Conservation (phyloP, 352 stramenopile species). For the Pythium myriotylum region DNA sequence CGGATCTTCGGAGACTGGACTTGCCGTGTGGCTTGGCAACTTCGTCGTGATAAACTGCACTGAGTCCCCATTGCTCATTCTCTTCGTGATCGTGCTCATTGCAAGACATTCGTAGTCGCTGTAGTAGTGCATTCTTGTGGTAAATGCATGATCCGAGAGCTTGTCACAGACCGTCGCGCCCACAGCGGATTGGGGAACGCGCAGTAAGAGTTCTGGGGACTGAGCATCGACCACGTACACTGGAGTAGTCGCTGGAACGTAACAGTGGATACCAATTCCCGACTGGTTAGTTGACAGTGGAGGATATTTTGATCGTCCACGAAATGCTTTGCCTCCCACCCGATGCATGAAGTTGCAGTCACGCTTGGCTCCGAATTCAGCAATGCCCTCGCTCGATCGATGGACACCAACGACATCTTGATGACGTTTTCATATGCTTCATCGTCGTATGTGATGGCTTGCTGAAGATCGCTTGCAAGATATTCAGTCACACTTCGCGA, state of each 20-base stretch:
- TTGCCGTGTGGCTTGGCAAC: no score
- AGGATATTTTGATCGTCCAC: constrained; percentile 2
- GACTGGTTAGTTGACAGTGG: constrained; percentile 7
- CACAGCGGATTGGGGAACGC: neutral
- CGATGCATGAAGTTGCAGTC: no score
- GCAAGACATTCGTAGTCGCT: no score
- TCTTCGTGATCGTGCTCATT: no score
- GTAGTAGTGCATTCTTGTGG: neutral
- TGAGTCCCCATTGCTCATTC: neutral
- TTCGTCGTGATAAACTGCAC: neutral
- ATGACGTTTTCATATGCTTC: no score
- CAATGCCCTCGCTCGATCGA: no score
- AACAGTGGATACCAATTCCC: neutral
- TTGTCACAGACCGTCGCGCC: neutral
- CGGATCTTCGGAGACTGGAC: no score
- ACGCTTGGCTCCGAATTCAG: no score
- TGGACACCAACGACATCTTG: no score
- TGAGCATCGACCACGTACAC: constrained; percentile 9
- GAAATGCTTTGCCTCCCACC: no score
- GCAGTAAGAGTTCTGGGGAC: neutral
- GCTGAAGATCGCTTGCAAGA: neutral
- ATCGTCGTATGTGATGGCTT: no score
- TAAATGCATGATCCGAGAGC: constrained; percentile 11
- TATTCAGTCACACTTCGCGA: neutral
- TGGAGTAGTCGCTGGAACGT: constrained; percentile 3